Percentiles rank a stretch among this genome's conserved stretches.
Evolutionary conservation across 768 basidiomycete genomes (phyloP).

Genomic region (Lactifluus piperatus): DNA sequence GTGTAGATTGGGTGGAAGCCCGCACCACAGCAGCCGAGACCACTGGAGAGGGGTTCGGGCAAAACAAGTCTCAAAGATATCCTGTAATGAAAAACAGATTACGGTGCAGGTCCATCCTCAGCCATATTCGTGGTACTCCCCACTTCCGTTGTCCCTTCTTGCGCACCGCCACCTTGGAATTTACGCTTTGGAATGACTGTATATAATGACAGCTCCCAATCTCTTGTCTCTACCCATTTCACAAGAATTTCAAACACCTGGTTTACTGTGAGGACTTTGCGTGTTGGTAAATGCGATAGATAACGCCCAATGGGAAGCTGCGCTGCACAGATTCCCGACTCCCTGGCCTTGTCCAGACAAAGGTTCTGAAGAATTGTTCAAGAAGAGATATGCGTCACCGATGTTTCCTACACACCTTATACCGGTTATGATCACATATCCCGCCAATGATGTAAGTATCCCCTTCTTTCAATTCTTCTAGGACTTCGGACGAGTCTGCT

Average conservation of each 20-base stretch:
- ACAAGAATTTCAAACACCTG: constrained; percentile 89
- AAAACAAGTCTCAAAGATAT: constrained; percentile 55
- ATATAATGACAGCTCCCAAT: constrained; percentile 83
- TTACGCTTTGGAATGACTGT: constrained; percentile 91
- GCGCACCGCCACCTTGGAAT: constrained; percentile 44
- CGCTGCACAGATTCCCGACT: constrained; percentile 70
- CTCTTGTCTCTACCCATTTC: constrained; percentile 75
- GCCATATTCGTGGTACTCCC: not conserved
- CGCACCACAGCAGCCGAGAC: constrained; percentile 52
- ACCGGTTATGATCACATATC: constrained; percentile 91
- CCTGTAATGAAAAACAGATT: constrained; percentile 28
- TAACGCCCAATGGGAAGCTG: constrained; percentile 93
- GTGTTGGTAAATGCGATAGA: constrained; percentile 71
- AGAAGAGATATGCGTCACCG: not conserved
- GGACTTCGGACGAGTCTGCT: constrained; percentile 83
- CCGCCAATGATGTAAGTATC: constrained; percentile 95
- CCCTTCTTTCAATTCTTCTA: constrained; percentile 71
- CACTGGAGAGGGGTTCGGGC: constrained; percentile 55
- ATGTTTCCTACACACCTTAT: constrained; percentile 51
- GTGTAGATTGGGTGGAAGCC: constrained; percentile 80
- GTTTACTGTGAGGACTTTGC: constrained; percentile 96
- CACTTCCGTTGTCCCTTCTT: constrained; percentile 8
- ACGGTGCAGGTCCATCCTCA: not conserved
- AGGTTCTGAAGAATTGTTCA: constrained; percentile 49
- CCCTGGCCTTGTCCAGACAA: constrained; percentile 78